Conservation (phyloP, 2,329 filamentous ascomycete species). For the Aspergillus fischeri region DNA sequence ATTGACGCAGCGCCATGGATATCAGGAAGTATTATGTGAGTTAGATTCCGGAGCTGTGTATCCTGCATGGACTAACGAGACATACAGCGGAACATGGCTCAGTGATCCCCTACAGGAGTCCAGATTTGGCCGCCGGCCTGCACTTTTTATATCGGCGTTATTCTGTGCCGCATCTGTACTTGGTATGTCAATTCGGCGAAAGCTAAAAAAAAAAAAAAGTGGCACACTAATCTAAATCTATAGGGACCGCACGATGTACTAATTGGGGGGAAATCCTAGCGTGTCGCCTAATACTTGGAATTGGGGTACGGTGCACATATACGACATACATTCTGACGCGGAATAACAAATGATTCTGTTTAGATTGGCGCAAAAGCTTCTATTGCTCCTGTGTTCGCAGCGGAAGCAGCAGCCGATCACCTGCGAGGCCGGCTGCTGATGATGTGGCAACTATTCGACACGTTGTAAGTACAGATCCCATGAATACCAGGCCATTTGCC, state of each 20-base stretch:
- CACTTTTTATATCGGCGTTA: slow-evolving; percentile 37
- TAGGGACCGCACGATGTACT: slow-evolving; percentile 17
- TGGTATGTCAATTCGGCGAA: slow-evolving; percentile 2
- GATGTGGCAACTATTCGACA: too few species aligned
- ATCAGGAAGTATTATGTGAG: slow-evolving; percentile 15
- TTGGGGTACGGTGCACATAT: slow-evolving; percentile 16
- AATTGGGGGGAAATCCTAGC: slow-evolving; percentile 25
- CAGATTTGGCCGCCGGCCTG: slow-evolving; percentile 25
- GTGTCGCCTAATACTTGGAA: slow-evolving; percentile 26
- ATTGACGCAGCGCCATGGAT: slow-evolving; percentile 17
- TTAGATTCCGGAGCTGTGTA: not conserved
- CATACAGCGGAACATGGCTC: slow-evolving; percentile 15
- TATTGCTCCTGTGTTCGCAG: too few species aligned
- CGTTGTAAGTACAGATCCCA: too few species aligned
- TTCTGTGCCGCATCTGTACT: slow-evolving; percentile 19
- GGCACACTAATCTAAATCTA: not conserved
- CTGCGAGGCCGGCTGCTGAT: too few species aligned
- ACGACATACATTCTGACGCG: too few species aligned
- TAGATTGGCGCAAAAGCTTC: too few species aligned
- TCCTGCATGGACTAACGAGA: not conserved
- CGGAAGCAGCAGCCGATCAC: too few species aligned
- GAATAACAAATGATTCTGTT: too few species aligned
- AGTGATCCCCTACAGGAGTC: slow-evolving; percentile 20
- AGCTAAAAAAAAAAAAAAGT: not conserved
- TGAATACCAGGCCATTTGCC: too few species aligned